Conservation (phyloP, 2,329 filamentous ascomycete genomes). For the Cercospora brassicicola region DNA sequence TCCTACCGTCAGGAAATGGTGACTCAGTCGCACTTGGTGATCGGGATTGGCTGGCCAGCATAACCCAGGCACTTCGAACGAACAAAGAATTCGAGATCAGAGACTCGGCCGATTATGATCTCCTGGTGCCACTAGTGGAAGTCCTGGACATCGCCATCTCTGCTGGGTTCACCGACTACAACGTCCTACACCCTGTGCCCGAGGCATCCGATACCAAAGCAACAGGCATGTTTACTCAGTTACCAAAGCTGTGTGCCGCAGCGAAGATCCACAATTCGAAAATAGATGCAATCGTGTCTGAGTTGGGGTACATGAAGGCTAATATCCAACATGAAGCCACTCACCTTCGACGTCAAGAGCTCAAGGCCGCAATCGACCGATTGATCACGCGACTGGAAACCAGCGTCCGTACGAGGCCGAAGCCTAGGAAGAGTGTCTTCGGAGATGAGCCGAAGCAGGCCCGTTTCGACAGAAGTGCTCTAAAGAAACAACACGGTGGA, state of each 20-base stretch:
- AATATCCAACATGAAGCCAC: conserved; percentile 57
- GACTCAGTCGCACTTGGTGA: neutral
- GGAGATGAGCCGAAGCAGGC: conserved; percentile 5
- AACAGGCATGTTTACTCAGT: conserved; percentile 19
- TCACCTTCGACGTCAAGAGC: conserved; percentile 70
- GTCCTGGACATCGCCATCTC: conserved; percentile 76
- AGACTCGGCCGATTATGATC: conserved; percentile 64
- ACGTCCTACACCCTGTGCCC: conserved; percentile 22
- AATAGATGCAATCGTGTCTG: conserved; percentile 65
- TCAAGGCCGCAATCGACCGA: conserved; percentile 73
- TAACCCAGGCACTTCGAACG: conserved; percentile 32
- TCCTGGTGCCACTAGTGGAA: conserved; percentile 64
- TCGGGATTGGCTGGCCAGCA: conserved; percentile 23
- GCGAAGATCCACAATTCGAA: conserved; percentile 64
- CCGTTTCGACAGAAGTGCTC: neutral
- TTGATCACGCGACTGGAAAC: conserved; percentile 72
- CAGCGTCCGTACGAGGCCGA: conserved; percentile 63
- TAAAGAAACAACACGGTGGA: neutral
- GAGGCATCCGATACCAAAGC: neutral
- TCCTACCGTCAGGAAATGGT: conserved; percentile 48
- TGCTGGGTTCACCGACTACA: conserved; percentile 52
- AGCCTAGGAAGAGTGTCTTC: conserved; percentile 37
- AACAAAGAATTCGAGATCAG: conserved; percentile 54
- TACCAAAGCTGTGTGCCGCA: conserved; percentile 30
- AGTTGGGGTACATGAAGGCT: conserved; percentile 51